A percentile compares a stretch with the other conserved stretches of the same genome.
phyloP scores from a whole-genome alignment of 352 stramenopile species.

The Bremia lactucae region DNA sequence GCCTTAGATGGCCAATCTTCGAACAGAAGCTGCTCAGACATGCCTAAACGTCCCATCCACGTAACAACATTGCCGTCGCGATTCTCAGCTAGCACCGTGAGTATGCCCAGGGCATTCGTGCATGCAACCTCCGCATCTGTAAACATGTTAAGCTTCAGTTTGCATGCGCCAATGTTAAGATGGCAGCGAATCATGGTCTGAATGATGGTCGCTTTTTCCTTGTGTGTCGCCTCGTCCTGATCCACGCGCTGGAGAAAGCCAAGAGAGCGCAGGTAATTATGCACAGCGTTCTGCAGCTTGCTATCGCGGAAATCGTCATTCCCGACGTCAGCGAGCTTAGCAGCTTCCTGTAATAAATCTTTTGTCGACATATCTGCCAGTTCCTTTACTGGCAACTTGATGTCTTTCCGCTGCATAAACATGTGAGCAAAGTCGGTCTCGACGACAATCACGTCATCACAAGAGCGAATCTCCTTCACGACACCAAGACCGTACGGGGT shows the following conservation, averaged over 20 bases:
- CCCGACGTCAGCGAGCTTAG: slow-evolving; percentile 51
- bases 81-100: slow-evolving; percentile 68
- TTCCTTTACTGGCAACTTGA: slow-evolving; percentile 50
- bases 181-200: slow-evolving; percentile 86
- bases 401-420: slow-evolving; percentile 77
- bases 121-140: slow-evolving; percentile 65
- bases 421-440: slow-evolving; percentile 51
- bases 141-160: slow-evolving; percentile 61
- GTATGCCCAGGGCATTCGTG: slow-evolving; percentile 74
- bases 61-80: slow-evolving; percentile 65
- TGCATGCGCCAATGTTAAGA: slow-evolving; percentile 78
- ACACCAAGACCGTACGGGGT: slow-evolving; percentile 62
- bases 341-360: slow-evolving; percentile 56
- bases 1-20: slow-evolving; percentile 82
- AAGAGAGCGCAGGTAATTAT: slow-evolving; percentile 63
- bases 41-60: slow-evolving; percentile 75
- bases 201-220: slow-evolving; percentile 78
- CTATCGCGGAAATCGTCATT: slow-evolving; percentile 61
- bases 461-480: slow-evolving; percentile 54
- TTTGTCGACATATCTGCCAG: slow-evolving; percentile 71
- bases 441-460: slow-evolving; percentile 60
- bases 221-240: slow-evolving; percentile 67
- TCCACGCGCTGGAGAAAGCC: slow-evolving; percentile 66
- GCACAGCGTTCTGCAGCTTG: slow-evolving; percentile 54
- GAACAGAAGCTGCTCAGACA: slow-evolving; percentile 74